Evolutionary conservation across 1,139 yeast genomes (phyloP).

Genomic region (Sugiyamaella japonica): DNA sequence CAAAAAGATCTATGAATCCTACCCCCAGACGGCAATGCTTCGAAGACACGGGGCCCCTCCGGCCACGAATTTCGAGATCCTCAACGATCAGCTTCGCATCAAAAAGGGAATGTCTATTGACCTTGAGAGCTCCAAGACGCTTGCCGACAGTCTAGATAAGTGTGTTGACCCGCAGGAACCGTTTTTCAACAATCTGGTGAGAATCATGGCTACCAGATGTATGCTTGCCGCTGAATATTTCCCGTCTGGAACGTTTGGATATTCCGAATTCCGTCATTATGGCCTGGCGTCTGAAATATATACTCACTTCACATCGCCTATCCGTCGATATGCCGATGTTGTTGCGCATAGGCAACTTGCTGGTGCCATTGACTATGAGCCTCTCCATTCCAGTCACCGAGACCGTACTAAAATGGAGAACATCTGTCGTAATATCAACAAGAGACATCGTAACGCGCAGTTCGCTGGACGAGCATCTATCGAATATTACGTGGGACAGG

Average conservation of each 20-base stretch:
- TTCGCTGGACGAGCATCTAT: slow-evolving; percentile 98
- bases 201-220: slow-evolving; percentile 98
- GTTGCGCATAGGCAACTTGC: slow-evolving; percentile 97
- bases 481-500: slow-evolving; percentile 97
- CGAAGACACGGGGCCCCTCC: slow-evolving; percentile 96
- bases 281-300: slow-evolving; percentile 97
- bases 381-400: slow-evolving; percentile 75
- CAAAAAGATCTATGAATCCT: slow-evolving; percentile 82
- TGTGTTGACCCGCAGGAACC: slow-evolving; percentile 81
- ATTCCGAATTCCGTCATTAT: slow-evolving; percentile 94
- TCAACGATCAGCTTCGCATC: slow-evolving; percentile 87
- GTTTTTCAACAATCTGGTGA: slow-evolving; percentile 86
- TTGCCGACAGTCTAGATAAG: slow-evolving; percentile 91
- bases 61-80: slow-evolving; percentile 80
- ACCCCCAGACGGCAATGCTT: slow-evolving; percentile 97
- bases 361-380: slow-evolving; percentile 93
- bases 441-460: slow-evolving; percentile 95
- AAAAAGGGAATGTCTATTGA: slow-evolving; percentile 73
- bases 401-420: slow-evolving; percentile 89
- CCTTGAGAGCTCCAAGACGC: slow-evolving; percentile 80
- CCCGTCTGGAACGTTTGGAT: slow-evolving; percentile 87
- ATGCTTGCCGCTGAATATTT: slow-evolving; percentile 99
- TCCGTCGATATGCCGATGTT: slow-evolving; percentile 96
- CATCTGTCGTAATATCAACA: slow-evolving; percentile 86
- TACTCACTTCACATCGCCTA: slow-evolving; percentile 98